Base-by-base conservation (phyloP, 371 early-diverging fungal genomes). In the Caulochytrium protostelioides region DNA sequence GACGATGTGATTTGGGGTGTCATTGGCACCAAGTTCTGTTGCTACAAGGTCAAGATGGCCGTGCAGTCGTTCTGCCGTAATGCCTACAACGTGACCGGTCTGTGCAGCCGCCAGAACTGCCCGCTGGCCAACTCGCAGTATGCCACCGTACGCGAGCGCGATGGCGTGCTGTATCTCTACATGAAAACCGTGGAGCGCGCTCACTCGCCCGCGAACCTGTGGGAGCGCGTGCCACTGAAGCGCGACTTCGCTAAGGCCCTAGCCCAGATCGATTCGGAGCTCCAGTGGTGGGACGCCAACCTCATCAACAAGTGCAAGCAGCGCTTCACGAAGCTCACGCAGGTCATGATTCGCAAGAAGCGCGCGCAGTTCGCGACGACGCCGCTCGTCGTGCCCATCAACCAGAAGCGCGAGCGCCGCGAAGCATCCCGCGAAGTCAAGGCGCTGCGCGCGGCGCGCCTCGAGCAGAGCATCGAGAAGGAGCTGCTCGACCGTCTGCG, bases 61-160 rank as follows among this genome's bases (percentile, higher is more conserved):
- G 74, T 73, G 20, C 79, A 78, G 34, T 75, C 69, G 50, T 85
- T 99, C 42, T 98, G 99, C 64, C 79, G 89, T 47, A 94, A 98
- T 52, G 80, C 80, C 52, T 85, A 94, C 65, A 99, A 98, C 59
- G 81, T 95, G 6, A 90, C 98, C 6, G 99, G 99, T 28, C 70
- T 94, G 16, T 99, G 99, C 70, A 83, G 79, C 59, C 72, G 86
- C 25, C 79, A 78, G 47, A 82, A 87, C 7, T 99, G 99, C 56
- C 99, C 99, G 10, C 64, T 99, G 42, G 92, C 99, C 34, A 99
- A 98, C 65, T 74, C 77, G 35, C 74, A 81, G 46, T 99, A 99
- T 57, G 99, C 99, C 14, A 99, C 99, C 3, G 75, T 99, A 24
- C 77, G 92, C 47, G 95, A 92, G 49, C 58, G 66, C 26, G 62